Conservation (phyloP, 1,284 basidiomycete species). For the Moesziomyces antarcticus region DNA sequence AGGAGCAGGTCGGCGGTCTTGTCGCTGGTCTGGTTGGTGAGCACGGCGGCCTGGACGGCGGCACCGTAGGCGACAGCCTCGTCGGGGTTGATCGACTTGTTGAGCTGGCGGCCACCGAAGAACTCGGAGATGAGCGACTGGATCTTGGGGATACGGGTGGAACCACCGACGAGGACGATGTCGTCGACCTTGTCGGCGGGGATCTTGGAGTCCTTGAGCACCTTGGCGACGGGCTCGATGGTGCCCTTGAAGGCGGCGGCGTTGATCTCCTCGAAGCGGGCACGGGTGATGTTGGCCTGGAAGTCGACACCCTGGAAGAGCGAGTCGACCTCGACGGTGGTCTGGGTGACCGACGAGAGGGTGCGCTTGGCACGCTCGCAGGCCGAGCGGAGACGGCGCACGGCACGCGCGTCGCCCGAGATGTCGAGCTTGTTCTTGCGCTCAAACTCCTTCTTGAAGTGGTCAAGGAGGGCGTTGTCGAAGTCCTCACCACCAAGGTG, state of each 20-base stretch:
- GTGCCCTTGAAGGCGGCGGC: constrained; percentile 93
- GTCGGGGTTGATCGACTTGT: constrained; percentile 82
- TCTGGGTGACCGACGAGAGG: constrained; percentile 96
- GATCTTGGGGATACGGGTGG: constrained; percentile 99
- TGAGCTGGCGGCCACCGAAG: constrained; percentile 95
- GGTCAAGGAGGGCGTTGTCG: constrained; percentile 95
- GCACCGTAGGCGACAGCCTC: constrained; percentile 70
- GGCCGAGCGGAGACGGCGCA: constrained; percentile 92
- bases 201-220: constrained; percentile 99
- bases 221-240: constrained; percentile 97
- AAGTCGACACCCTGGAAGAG: constrained; percentile 82
- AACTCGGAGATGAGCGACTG: constrained; percentile 97
- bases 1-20: constrained; percentile 68
- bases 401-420: constrained; percentile 92
- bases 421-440: constrained; percentile 84
- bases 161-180: constrained; percentile 99
- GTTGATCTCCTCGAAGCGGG: constrained; percentile 99
- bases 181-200: constrained; percentile 96
- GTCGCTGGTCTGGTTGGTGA: constrained; percentile 68
- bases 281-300: constrained; percentile 72
- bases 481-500: constrained; percentile 89
- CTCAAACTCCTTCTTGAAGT: constrained; percentile 80
- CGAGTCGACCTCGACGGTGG: constrained; percentile 98
- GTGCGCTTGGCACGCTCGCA: constrained; percentile 99
- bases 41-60: constrained; percentile 67